Base-by-base conservation (phyloP, 768 basidiomycete species). In the Podaxis sp. region DNA sequence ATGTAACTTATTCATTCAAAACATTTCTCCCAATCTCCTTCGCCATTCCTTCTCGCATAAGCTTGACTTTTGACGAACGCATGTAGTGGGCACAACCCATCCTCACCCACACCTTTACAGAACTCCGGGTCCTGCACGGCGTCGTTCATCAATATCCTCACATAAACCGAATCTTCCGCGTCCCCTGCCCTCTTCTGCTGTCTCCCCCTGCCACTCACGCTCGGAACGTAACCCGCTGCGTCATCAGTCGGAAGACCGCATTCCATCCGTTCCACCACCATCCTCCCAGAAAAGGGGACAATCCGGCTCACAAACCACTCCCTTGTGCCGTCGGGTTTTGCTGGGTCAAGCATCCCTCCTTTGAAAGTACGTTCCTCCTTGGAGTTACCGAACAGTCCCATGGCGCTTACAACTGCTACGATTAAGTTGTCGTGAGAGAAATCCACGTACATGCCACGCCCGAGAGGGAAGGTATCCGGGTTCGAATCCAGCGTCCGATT, bases 381-480 rank as follows among this genome's bases (percentile, higher is more conserved):
- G 13, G 48, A 15, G 44, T 38, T 5, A 7, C 59, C 70, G 71
- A 81, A 85, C 52, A 83, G 79, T 51, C 83, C 92, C 74, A 76
- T 85, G 59, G 70, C 91, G 75, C 73, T 81, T 66, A 87, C 88
- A 52, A 95, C 88, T 28, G 91, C 87, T 40, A 91, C 78, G 84
- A 96, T 91, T 68, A 89, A 79, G 72, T 94, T 92, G 70, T 95
- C 93, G 70, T 95, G 93, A 6, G 90, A 85, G 72, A 95, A 93
- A 74, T 95, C 93, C 26, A 83, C 86, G 68, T 91, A 92, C 48
- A 92, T 68, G 3, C 77, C 77, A 61, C 84, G 82, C 63, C 85
- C 68, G 11, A 91, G 80, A 0, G 93, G 92, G 76, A 95, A 95
- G 0, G 90, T 92, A 9, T 68, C 66, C 0, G 85, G 84, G 2